phyloP scores from a whole-genome alignment of 108 stramenopile species.

The Stephanodiscus minutulus region DNA sequence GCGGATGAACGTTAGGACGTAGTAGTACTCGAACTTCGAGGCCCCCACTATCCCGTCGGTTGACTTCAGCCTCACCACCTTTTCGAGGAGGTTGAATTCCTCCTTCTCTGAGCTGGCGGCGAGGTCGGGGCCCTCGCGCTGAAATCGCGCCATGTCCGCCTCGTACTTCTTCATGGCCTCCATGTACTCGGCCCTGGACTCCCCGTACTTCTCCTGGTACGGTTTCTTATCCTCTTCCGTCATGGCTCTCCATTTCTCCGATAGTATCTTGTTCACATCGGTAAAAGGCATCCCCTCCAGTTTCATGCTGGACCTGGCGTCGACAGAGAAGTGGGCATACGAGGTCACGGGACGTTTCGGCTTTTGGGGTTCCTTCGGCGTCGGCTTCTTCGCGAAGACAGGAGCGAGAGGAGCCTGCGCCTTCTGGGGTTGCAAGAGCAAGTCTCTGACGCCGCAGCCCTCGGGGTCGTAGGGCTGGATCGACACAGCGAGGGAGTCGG shows the following conservation, averaged over 20 bases:
- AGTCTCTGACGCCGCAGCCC: slow-evolving; percentile 20
- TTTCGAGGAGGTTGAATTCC: slow-evolving; percentile 67
- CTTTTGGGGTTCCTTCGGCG: slow-evolving; percentile 34
- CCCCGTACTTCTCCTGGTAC: slow-evolving; percentile 38
- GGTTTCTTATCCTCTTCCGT: slow-evolving; percentile 40
- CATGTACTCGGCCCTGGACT: slow-evolving; percentile 27
- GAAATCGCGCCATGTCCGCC: slow-evolving; percentile 40
- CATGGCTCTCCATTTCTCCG: slow-evolving; percentile 52
- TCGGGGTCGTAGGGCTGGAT: slow-evolving; percentile 51
- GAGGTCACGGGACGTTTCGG: slow-evolving; percentile 57
- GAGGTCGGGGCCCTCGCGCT: slow-evolving; percentile 26
- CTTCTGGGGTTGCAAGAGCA: slow-evolving; percentile 25
- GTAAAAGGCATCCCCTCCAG: slow-evolving; percentile 21
- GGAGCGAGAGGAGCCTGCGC: slow-evolving; percentile 5
- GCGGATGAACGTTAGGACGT: slow-evolving; percentile 84
- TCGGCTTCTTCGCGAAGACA: slow-evolving; percentile 10
- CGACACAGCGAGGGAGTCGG: slow-evolving; percentile 61
- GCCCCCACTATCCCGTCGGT: slow-evolving; percentile 46
- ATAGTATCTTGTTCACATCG: slow-evolving; percentile 38
- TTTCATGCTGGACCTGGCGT: slow-evolving; percentile 37
- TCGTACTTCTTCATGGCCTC: slow-evolving; percentile 45
- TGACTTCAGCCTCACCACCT: slow-evolving; percentile 73
- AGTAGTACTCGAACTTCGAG: slow-evolving; percentile 54
- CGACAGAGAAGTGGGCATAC: slow-evolving; percentile 45
- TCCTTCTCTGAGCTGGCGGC: slow-evolving; percentile 17